Evolutionary conservation across 2,329 filamentous ascomycete genomes (phyloP).

Genomic region (Phaeosphaeriaceae sp.): DNA sequence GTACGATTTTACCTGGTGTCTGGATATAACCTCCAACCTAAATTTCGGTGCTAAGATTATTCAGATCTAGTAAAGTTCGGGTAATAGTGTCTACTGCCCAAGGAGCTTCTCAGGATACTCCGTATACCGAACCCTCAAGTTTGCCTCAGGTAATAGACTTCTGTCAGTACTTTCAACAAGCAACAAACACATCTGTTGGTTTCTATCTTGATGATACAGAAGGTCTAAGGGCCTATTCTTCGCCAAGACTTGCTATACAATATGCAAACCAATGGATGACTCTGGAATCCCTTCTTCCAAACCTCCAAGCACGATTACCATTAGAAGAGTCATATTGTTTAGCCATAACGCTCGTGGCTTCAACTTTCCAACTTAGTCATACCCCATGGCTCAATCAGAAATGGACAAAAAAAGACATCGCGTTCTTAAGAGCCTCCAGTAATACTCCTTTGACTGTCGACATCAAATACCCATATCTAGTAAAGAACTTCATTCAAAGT

Average conservation of each 20-base stretch:
- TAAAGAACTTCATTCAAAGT: background rate
- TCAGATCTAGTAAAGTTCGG: background rate
- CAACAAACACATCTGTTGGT: background rate
- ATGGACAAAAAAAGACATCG: background rate
- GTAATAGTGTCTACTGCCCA: background rate
- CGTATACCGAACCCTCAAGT: background rate
- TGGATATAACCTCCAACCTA: background rate
- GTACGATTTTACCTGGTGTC: background rate
- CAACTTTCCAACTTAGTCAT: background rate
- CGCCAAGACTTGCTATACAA: background rate
- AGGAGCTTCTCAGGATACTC: background rate
- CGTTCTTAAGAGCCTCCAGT: background rate
- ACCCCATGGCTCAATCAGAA: background rate
- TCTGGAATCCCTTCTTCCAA: conserved; percentile 1
- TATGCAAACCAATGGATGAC: background rate
- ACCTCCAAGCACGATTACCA: background rate
- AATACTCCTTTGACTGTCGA: background rate
- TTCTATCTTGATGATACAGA: background rate
- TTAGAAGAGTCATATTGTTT: background rate
- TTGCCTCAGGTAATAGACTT: background rate
- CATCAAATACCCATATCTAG: background rate
- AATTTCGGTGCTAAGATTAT: background rate
- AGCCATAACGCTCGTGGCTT: conserved; percentile 2
- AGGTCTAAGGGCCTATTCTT: background rate
- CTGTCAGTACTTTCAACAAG: conserved; percentile 1